A percentile compares a stretch with the other conserved stretches of the same genome.
Evolutionary conservation across 345 rosid genomes (phyloP).

Genomic region (Nephelium lappaceum): DNA sequence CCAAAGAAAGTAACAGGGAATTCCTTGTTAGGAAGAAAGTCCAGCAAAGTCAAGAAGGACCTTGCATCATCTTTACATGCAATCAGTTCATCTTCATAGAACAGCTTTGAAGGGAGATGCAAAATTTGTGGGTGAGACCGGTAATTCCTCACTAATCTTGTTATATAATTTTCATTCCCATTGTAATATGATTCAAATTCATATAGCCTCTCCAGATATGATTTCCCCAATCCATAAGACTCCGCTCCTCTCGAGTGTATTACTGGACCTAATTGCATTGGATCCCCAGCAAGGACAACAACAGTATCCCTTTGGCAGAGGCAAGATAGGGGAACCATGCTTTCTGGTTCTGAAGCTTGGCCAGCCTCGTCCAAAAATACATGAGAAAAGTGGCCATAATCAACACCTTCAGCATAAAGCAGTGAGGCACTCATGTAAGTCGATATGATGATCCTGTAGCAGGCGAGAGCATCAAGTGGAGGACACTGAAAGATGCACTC

Average conservation of each 20-base stretch:
- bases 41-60: conserved; percentile 39
- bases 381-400: conserved; percentile 84
- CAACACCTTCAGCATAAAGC: conserved; percentile 77
- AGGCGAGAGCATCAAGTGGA: conserved; percentile 52
- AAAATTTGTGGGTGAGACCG: conserved; percentile 84
- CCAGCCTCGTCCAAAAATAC: conserved; percentile 94
- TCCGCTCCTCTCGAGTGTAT: conserved; percentile 74
- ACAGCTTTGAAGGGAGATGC: conserved; percentile 76
- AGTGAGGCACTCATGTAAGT: conserved; percentile 89
- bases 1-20: conserved; percentile 88
- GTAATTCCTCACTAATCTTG: conserved; percentile 74
- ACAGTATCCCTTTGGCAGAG: conserved; percentile 67
- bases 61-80: conserved; percentile 70
- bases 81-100: conserved; percentile 75
- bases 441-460: conserved; percentile 65
- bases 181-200: conserved; percentile 51
- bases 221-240: conserved; percentile 61
- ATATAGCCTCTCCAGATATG: conserved; percentile 81
- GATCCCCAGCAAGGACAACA: conserved; percentile 96
- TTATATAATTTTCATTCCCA: conserved; percentile 69
- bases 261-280: conserved; percentile 94
- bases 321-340: conserved; percentile 71
- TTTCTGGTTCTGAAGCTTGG: conserved; percentile 98
- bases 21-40: conserved; percentile 63
- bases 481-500: conserved; percentile 71